phyloP scores from a whole-genome alignment of 371 early-diverging fungal species.

The Mortierella sp. region DNA sequence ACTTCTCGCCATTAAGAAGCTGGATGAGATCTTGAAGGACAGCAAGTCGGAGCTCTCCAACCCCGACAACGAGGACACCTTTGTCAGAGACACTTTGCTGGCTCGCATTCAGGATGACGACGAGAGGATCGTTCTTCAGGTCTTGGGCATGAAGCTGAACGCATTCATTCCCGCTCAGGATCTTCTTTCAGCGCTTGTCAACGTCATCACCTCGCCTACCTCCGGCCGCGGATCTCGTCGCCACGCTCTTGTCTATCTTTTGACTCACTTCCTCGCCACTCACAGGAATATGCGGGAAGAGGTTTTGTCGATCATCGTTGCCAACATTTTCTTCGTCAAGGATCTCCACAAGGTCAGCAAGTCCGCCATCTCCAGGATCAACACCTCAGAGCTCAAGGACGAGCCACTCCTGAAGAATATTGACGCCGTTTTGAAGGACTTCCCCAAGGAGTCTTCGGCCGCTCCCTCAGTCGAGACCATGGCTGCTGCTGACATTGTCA shows the following conservation, averaged over 20 bases:
- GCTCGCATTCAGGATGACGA: conserved; percentile 68
- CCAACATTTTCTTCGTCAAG: conserved; percentile 39
- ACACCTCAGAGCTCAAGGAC: conserved; percentile 41
- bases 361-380: conserved; percentile 45
- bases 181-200: conserved; percentile 39
- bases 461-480: conserved; percentile 17
- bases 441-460: conserved; percentile 32
- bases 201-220: conserved; percentile 40
- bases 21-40: conserved; percentile 65
- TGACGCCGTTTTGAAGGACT: conserved; percentile 27
- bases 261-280: conserved; percentile 46
- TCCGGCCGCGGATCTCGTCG: conserved; percentile 44
- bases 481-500: conserved; percentile 29
- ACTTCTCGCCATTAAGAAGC: conserved; percentile 72
- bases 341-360: conserved; percentile 51
- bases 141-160: conserved; percentile 57
- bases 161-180: conserved; percentile 39
- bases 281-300: conserved; percentile 43
- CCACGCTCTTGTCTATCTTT: conserved; percentile 50
- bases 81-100: conserved; percentile 68
- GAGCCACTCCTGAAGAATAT: conserved; percentile 58
- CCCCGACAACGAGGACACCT: conserved; percentile 35
- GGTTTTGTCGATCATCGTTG: conserved; percentile 50
- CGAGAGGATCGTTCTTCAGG: conserved; percentile 55
- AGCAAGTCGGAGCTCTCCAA: conserved; percentile 45